Percentiles rank a stretch among this genome's conserved stretches.
Evolutionary conservation across 805 yeast genomes (phyloP).

Genomic region (Huiozyma sinensis): DNA sequence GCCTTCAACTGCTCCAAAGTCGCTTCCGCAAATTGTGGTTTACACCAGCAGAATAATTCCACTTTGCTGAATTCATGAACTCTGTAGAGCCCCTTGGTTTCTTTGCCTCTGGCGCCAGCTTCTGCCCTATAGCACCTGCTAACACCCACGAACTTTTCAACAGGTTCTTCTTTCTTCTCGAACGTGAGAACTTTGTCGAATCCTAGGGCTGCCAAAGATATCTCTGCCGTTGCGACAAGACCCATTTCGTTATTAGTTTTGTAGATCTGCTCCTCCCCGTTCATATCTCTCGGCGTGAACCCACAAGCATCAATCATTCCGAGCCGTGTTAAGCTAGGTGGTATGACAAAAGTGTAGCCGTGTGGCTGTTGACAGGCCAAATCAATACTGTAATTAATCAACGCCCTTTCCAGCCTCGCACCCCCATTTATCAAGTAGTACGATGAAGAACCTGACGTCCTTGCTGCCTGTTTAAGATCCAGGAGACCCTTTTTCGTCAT

Average conservation of each 20-base stretch:
- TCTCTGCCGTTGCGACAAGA: conserved; percentile 90
- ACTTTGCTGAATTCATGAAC: conserved; percentile 96
- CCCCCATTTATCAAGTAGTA: conserved; percentile 78
- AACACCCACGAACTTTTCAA: conserved; percentile 61
- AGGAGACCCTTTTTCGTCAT: conserved; percentile 55
- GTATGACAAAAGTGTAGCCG: conserved; percentile 64
- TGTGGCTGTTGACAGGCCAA: conserved; percentile 54
- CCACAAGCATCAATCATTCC: conserved; percentile 86
- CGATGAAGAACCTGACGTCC: conserved; percentile 73
- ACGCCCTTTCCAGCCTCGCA: conserved; percentile 81
- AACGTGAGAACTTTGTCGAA: conserved; percentile 39
- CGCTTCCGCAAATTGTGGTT: conserved; percentile 33
- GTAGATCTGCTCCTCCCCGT: conserved; percentile 79
- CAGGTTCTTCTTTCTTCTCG: conserved; percentile 29
- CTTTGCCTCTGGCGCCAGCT: conserved; percentile 93
- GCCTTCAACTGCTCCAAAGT: conserved; percentile 50
- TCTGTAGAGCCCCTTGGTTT: conserved; percentile 82
- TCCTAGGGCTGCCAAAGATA: conserved; percentile 76
- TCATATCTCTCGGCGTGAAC: conserved; percentile 82
- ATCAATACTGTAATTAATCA: conserved; percentile 65
- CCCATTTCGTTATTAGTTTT: conserved; percentile 47
- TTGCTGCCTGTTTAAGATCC: conserved; percentile 63
- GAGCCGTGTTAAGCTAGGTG: conserved; percentile 77
- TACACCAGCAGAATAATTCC: conserved; percentile 73
- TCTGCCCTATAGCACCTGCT: conserved; percentile 88